phyloP scores from a whole-genome alignment of 2,329 filamentous ascomycete genomes.

The Penicillium hordei region DNA sequence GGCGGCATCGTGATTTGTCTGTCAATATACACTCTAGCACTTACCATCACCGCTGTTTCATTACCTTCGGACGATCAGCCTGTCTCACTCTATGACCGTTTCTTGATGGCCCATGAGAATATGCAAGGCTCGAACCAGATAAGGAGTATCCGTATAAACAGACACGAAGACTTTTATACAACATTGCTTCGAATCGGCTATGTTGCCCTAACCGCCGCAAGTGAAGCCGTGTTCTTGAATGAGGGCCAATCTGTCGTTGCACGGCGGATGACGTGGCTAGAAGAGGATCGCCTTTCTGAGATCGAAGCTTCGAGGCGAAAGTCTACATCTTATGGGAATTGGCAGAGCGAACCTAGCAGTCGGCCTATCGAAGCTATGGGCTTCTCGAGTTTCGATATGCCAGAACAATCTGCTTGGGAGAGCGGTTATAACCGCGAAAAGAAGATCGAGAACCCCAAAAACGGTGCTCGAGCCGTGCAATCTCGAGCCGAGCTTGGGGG shows the following conservation, averaged over 20 bases:
- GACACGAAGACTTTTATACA: slow-evolving; percentile 95
- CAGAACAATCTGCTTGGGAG: slow-evolving; percentile 41
- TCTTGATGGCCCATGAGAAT: slow-evolving; percentile 74
- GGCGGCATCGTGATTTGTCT: slow-evolving; percentile 74
- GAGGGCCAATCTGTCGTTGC: slow-evolving; percentile 77
- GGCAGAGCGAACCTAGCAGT: slow-evolving; percentile 16
- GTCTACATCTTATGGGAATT: slow-evolving; percentile 18
- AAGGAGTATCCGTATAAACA: slow-evolving; percentile 73
- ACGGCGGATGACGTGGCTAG: slow-evolving; percentile 81
- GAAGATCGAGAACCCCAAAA: slow-evolving; percentile 43
- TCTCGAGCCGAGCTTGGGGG: slow-evolving; percentile 54
- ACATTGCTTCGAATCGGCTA: slow-evolving; percentile 84
- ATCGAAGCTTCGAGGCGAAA: slow-evolving; percentile 56
- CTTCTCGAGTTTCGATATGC: slow-evolving; percentile 36
- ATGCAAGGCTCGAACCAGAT: slow-evolving; percentile 90
- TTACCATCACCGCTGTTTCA: slow-evolving; percentile 72
- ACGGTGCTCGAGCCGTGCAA: slow-evolving; percentile 37
- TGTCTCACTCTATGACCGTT: slow-evolving; percentile 57
- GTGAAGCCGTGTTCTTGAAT: slow-evolving; percentile 92
- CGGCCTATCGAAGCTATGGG: slow-evolving; percentile 35
- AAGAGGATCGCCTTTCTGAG: slow-evolving; percentile 79
- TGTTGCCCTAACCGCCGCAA: slow-evolving; percentile 84
- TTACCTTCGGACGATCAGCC: slow-evolving; percentile 54
- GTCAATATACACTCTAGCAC: slow-evolving; percentile 72
- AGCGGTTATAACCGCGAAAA: slow-evolving; percentile 49